Evolutionary conservation across 2,329 filamentous ascomycete genomes (phyloP).

Genomic region (Drechslera avenae): DNA sequence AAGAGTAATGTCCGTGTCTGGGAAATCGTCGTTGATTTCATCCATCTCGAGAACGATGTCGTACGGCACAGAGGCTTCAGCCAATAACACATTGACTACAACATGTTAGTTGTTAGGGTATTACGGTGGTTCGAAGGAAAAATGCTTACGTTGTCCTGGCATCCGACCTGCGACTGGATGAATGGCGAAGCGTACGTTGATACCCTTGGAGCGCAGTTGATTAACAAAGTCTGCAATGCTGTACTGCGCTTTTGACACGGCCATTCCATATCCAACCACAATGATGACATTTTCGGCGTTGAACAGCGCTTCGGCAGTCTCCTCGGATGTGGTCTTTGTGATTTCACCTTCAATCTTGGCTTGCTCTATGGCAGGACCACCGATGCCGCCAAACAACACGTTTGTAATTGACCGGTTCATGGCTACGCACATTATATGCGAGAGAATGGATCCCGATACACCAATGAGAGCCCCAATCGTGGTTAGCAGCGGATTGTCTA

Average conservation of each 20-base stretch:
- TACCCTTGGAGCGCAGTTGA: conserved; percentile 72
- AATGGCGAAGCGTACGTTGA: conserved; percentile 87
- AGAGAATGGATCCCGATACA: conserved; percentile 85
- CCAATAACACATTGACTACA: conserved; percentile 74
- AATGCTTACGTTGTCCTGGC: conserved; percentile 75
- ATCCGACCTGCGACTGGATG: conserved; percentile 90
- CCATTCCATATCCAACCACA: conserved; percentile 92
- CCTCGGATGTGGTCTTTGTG: conserved; percentile 78
- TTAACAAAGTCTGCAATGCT: conserved; percentile 82
- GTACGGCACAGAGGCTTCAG: conserved; percentile 86
- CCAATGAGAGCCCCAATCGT: conserved; percentile 87
- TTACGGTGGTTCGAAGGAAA: too few relatives aligned
- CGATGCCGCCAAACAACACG: conserved; percentile 83
- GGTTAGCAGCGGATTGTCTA: conserved; percentile 83
- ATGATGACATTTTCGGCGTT: conserved; percentile 87
- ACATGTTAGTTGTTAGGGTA: too few relatives aligned
- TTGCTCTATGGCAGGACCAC: conserved; percentile 65
- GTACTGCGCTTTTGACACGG: conserved; percentile 91
- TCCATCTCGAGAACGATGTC: conserved; percentile 96
- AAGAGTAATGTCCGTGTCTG: conserved; percentile 81
- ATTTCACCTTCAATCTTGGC: conserved; percentile 81
- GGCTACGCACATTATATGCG: conserved; percentile 70
- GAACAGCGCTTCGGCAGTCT: conserved; percentile 75
- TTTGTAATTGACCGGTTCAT: conserved; percentile 93
- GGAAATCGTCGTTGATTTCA: conserved; percentile 92